Evolutionary conservation across 2,329 filamentous ascomycete genomes (phyloP).

Genomic region (Cordyceps tenuipes): DNA sequence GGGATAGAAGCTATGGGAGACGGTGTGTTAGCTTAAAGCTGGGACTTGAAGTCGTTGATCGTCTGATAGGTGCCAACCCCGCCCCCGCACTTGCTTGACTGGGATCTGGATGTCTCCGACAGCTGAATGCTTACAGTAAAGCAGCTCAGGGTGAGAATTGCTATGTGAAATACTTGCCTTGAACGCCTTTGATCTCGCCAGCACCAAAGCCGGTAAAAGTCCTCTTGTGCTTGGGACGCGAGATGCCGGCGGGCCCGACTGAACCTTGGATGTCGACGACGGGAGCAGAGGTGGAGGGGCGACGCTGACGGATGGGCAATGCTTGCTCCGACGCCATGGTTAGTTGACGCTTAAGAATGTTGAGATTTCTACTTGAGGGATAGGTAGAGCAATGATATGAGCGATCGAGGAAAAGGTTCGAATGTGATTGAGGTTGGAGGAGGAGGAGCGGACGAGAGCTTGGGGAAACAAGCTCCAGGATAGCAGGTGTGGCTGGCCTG

Average conservation of each 20-base stretch:
- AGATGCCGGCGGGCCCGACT: conserved; percentile 76
- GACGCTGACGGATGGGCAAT: conserved; percentile 60
- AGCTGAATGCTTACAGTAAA: background rate
- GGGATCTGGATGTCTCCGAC: background rate
- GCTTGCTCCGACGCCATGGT: conserved; percentile 28
- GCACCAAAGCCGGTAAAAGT: conserved; percentile 93
- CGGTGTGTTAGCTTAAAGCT: conserved; percentile 11
- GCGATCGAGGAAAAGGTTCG: background rate
- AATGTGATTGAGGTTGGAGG: background rate
- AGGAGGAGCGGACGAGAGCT: background rate
- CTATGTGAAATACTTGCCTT: conserved; percentile 48
- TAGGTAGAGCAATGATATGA: background rate
- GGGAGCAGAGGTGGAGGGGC: conserved; percentile 72
- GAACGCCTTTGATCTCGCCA: conserved; percentile 85
- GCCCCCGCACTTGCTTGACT: background rate
- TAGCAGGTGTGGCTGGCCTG: background rate
- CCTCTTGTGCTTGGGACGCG: conserved; percentile 88
- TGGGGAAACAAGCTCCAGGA: background rate
- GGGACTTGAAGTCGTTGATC: background rate
- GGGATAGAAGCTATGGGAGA: conserved; percentile 61
- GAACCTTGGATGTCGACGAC: conserved; percentile 80
- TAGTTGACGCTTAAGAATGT: background rate
- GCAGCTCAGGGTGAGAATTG: background rate
- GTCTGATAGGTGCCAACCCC: background rate
- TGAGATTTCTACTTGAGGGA: background rate